A percentile compares a stretch with the other conserved stretches of the same genome.
These are phyloP conservation scores for Filobasidium wieringae DNA, from an alignment of 768 basidiomycete genomes.

Conservation along the genomic window DNA sequence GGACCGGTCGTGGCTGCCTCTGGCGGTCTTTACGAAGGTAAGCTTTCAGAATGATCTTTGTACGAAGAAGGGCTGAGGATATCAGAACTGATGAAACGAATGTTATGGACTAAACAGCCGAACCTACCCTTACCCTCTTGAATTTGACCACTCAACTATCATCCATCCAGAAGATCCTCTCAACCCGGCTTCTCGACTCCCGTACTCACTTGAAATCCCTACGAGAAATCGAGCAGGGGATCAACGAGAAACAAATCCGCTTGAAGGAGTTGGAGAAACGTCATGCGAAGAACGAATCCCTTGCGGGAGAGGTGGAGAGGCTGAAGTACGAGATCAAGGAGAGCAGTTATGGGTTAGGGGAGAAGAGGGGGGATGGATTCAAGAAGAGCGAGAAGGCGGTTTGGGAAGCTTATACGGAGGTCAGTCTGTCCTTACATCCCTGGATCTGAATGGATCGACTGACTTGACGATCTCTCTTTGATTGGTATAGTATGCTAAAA, in stretches of 20 bases:
- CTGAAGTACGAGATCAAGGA: constrained; percentile 10
- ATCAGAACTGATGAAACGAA: too few relatives aligned
- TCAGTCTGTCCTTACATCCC: background rate
- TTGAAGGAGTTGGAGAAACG: background rate
- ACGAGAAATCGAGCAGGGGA: constrained; percentile 9
- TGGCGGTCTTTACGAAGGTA: background rate
- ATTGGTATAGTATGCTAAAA: constrained; percentile 6
- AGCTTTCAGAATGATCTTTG: too few relatives aligned
- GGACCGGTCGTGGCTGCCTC: background rate
- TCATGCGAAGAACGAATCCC: background rate
- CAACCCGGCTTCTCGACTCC: constrained; percentile 10
- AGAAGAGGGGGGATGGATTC: constrained; percentile 12
- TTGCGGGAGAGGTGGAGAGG: background rate
- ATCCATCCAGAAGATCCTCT: constrained; percentile 11
- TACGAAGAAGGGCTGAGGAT: too few relatives aligned
- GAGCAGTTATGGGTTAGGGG: constrained; percentile 1
- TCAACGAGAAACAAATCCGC: constrained; percentile 3
- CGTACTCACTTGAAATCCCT: constrained; percentile 10
- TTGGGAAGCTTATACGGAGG: constrained; percentile 14
- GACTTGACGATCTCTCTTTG: background rate
- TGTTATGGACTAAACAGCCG: background rate
- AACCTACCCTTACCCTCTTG: constrained; percentile 9
- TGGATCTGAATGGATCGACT: background rate
- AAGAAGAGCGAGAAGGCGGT: constrained; percentile 1
- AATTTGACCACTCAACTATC: constrained; percentile 11